Conservation (phyloP, 2,329 filamentous ascomycete species). For the Bipolaris bicolor region DNA sequence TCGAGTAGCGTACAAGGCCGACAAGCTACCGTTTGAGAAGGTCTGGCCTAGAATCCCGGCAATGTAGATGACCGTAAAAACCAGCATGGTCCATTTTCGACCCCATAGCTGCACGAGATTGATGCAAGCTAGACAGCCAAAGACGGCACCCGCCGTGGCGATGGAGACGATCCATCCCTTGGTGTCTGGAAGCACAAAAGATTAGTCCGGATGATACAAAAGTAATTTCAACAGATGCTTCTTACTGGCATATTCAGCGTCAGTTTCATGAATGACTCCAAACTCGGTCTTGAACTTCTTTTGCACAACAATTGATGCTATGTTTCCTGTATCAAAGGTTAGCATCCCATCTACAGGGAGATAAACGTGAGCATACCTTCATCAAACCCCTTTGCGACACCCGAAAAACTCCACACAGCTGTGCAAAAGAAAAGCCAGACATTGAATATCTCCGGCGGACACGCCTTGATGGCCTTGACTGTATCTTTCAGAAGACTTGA, state of each 20-base stretch:
- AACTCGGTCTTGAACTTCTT: neutral
- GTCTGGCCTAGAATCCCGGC: neutral
- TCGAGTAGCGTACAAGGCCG: neutral
- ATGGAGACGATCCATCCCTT: neutral
- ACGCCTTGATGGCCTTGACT: neutral
- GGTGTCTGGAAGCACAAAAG: neutral
- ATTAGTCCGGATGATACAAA: neutral
- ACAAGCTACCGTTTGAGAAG: neutral
- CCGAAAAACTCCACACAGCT: neutral
- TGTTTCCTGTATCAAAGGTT: neutral
- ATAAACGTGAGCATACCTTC: neutral
- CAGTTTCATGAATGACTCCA: neutral
- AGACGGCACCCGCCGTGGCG: neutral
- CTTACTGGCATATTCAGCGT: neutral
- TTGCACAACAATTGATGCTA: neutral
- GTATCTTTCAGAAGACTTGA: neutral
- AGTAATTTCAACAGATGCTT: neutral
- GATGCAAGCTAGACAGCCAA: neutral
- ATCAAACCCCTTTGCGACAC: neutral
- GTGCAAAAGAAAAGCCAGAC: neutral
- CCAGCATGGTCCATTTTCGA: neutral
- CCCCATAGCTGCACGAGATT: neutral
- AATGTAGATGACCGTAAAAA: neutral
- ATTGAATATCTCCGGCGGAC: neutral
- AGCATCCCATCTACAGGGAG: neutral